Conservation (phyloP, 148 eudicot species). For the Dianthus caryophyllus region DNA sequence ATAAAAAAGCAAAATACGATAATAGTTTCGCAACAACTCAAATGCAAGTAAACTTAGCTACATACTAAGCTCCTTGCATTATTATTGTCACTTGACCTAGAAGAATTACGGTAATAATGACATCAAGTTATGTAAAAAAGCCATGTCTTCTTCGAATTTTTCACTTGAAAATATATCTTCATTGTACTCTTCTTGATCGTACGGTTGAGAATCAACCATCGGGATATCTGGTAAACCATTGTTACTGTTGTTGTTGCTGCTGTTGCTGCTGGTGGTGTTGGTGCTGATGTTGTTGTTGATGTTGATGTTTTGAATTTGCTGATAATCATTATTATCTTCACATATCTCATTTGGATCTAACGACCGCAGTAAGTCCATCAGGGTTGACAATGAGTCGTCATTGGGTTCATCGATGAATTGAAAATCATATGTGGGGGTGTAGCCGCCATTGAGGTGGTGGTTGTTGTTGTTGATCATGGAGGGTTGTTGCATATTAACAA, state of each 20-base stretch:
- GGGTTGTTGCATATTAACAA: constrained; percentile 37
- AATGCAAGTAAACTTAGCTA: too few relatives aligned
- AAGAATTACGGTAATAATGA: constrained; percentile 19
- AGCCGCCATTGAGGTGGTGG: background rate
- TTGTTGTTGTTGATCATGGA: background rate
- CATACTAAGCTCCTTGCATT: too few relatives aligned
- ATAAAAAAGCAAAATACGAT: too few relatives aligned
- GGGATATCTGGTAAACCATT: background rate
- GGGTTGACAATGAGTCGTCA: constrained; percentile 1
- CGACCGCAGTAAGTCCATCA: background rate
- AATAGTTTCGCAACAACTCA: background rate
- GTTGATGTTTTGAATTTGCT: background rate
- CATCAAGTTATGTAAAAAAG: constrained; percentile 53
- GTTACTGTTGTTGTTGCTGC: too few relatives aligned
- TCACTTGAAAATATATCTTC: background rate
- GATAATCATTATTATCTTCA: background rate
- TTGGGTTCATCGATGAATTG: too few relatives aligned
- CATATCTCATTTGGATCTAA: background rate
- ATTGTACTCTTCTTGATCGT: background rate
- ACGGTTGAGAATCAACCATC: constrained; percentile 6
- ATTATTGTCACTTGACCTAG: constrained; percentile 5
- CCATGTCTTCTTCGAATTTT: constrained; percentile 52
- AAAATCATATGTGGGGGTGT: too few relatives aligned
- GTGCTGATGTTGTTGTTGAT: background rate
- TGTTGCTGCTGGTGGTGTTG: background rate